Evolutionary conservation across 805 yeast genomes (phyloP).

Genomic region (Cyberlindnera bimundalis): DNA sequence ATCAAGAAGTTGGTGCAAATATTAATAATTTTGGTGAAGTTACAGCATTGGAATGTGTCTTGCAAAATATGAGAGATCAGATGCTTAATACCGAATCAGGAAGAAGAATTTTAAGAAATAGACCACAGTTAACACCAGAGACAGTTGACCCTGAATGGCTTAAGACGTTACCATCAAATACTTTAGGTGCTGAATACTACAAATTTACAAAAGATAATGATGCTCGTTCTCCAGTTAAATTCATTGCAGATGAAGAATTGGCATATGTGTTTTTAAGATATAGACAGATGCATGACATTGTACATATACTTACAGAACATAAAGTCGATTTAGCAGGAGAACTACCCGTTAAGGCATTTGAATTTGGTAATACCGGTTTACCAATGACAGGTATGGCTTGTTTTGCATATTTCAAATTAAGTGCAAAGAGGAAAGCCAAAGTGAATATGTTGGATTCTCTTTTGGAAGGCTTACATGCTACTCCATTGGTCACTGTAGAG

Average conservation of each 20-base stretch:
- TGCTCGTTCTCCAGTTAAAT: conserved; percentile 83
- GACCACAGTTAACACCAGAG: conserved; percentile 78
- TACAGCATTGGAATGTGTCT: conserved; percentile 70
- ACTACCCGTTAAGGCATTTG: conserved; percentile 87
- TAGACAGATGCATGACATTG: conserved; percentile 95
- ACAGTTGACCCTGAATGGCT: conserved; percentile 63
- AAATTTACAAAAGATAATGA: conserved; percentile 92
- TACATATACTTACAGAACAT: conserved; percentile 85
- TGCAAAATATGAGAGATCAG: conserved; percentile 56
- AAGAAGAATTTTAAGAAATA: conserved; percentile 68
- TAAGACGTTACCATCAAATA: conserved; percentile 55
- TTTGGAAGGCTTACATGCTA: conserved; percentile 68
- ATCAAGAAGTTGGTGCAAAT: conserved; percentile 72
- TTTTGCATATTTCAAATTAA: conserved; percentile 82
- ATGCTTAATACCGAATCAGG: conserved; percentile 81
- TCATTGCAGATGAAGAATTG: conserved; percentile 82
- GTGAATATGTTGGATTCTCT: conserved; percentile 55
- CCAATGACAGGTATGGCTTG: conserved; percentile 93
- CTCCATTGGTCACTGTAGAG: conserved; percentile 79
- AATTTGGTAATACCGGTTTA: conserved; percentile 85
- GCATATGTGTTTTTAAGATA: conserved; percentile 93
- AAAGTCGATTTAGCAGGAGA: conserved; percentile 97
- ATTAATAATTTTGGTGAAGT: conserved; percentile 88
- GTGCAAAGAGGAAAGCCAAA: conserved; percentile 56
- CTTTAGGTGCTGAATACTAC: conserved; percentile 79